Evolutionary conservation across 2,329 filamentous ascomycete species (phyloP).

Genomic region (Pestalotiopsis sp.): DNA sequence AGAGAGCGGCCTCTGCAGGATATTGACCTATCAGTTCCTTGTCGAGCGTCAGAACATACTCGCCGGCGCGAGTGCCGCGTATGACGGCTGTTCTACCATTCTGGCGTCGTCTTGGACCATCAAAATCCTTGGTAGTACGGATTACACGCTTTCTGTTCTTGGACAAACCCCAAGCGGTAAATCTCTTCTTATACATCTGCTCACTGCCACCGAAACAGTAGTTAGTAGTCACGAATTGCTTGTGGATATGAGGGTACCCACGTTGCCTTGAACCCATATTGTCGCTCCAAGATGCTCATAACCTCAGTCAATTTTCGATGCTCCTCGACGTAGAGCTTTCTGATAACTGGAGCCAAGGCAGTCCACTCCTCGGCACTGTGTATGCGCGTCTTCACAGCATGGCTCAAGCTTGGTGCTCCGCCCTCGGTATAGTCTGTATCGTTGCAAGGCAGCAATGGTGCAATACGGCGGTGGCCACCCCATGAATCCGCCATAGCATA

Average conservation of each 20-base stretch:
- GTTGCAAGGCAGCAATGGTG: background rate
- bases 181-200: constrained; percentile 28
- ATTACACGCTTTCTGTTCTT: constrained; percentile 16
- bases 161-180: constrained; percentile 23
- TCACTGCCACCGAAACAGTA: constrained; percentile 6
- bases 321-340: constrained; percentile 23
- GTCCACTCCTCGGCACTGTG: constrained; percentile 22
- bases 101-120: background rate
- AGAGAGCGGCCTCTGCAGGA: background rate
- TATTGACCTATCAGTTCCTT: background rate
- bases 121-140: background rate
- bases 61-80: background rate
- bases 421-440: background rate
- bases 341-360: constrained; percentile 20
- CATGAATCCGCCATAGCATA: background rate
- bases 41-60: background rate
- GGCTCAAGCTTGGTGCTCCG: background rate
- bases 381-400: background rate
- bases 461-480: background rate
- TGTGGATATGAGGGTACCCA: constrained; percentile 10
- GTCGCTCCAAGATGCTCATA: constrained; percentile 19
- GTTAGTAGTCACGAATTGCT: background rate
- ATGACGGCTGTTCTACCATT: background rate
- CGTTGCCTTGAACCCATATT: constrained; percentile 23
- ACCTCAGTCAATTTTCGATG: constrained; percentile 22